Base-by-base conservation (phyloP, 352 stramenopile species). In the Globisporangium barbulae region DNA sequence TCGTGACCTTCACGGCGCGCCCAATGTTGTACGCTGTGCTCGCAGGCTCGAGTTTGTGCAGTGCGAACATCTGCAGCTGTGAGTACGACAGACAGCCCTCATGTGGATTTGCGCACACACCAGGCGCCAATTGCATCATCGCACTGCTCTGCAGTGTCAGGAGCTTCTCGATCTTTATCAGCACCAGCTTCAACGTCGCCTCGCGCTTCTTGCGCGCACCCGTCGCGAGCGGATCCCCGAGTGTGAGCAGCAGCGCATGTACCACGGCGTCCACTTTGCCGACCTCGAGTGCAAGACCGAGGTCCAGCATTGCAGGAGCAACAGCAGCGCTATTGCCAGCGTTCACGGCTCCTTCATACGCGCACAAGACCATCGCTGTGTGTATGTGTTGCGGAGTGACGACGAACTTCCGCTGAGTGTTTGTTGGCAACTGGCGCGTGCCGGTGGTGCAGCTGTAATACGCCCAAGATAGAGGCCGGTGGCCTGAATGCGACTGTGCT, bases 41-140 rank as follows among this genome's bases (percentile, higher is more conserved):
- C 3, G 53, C 44, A 0, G 77, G 76, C 9, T 73, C 59, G 30
- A 87, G 53, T 37, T 61, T 64, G 54, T 87, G 74, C 50, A 89
- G 56, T 52, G 78, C 76, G 42, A 83, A 74, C 77, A 89, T 87
- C 35, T 89, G 77, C 61, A 85, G 53, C 61, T 87, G 78, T 25
- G 75, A 48, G 50, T 83, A 89, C 53, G 75, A 85, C 55, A 86
- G 57, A 30, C 57, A 60, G 22, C 61, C 58, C 13, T 41, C 12
- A 3, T 33, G 53, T 19, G 35, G 15, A 37, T 56, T 41, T 1
- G 2, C 6, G 1, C 56, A 60, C 25, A 73, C 19, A 6, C 65
- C 61, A 10, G 65, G 53, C 0, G 41, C 28, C 13, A 73, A 19
- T 25, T 39, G 48, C 21, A 69, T 52, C 2, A 67, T 52, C 1